Conservation (phyloP, 805 yeast species). For the Saturnispora kantuleensis region DNA sequence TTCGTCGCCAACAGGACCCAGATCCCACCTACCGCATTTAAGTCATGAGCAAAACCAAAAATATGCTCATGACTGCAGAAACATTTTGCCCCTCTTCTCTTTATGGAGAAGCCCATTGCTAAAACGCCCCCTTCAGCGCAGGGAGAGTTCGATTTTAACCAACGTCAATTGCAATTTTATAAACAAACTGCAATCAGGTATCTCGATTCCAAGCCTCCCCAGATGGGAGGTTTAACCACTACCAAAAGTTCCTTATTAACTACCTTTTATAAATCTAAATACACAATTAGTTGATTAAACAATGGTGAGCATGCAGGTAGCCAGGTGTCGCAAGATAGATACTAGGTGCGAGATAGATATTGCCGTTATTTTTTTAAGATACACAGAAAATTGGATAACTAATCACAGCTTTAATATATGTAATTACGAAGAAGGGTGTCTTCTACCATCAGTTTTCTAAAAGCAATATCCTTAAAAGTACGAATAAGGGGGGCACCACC, state of each 20-base stretch:
- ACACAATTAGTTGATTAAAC: background rate
- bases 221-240: background rate
- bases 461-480: no score
- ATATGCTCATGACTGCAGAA: background rate
- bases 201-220: background rate
- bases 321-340: no score
- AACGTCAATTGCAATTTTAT: conserved; percentile 7
- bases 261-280: conserved; percentile 5
- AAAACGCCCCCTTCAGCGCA: background rate
- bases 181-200: conserved; percentile 4
- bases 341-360: no score
- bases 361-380: no score
- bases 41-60: background rate
- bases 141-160: background rate
- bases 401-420: no score
- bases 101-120: background rate
- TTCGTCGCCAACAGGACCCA: conserved; percentile 52
- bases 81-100: no score
- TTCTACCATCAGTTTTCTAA: no score
- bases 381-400: no score
- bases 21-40: conserved; percentile 48
- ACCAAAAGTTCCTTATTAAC: conserved; percentile 1
- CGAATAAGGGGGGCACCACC: no score
- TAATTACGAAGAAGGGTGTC: no score
- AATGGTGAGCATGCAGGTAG: no score